phyloP scores from a whole-genome alignment of 352 stramenopile genomes.

The Phytophthora palmivora region DNA sequence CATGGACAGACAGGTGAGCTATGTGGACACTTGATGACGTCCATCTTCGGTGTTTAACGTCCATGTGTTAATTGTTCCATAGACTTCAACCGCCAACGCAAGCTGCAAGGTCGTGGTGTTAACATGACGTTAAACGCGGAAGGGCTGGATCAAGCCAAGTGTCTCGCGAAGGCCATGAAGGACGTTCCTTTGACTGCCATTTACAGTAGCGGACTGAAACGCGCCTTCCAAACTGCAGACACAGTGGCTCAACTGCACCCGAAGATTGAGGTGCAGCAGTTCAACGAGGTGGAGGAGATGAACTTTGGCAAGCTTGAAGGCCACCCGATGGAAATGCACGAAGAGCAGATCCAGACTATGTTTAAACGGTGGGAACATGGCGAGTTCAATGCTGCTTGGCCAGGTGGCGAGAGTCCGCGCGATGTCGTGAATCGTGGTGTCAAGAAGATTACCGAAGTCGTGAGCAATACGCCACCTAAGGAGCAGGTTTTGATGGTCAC shows the following conservation, averaged over 20 bases:
- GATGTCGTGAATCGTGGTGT: constrained; percentile 76
- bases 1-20: constrained; percentile 71
- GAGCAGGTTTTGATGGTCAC: constrained; percentile 83
- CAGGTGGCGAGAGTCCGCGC: constrained; percentile 68
- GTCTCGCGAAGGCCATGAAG: constrained; percentile 68
- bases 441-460: constrained; percentile 64
- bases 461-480: constrained; percentile 40
- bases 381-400: constrained; percentile 60
- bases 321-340: constrained; percentile 55
- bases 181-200: constrained; percentile 71
- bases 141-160: constrained; percentile 62
- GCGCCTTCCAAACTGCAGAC: constrained; percentile 59
- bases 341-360: constrained; percentile 66
- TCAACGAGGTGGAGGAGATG: constrained; percentile 84
- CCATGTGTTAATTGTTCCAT: constrained; percentile 6
- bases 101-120: constrained; percentile 82
- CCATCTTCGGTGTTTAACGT: not conserved
- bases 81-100: constrained; percentile 77
- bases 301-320: constrained; percentile 83
- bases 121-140: constrained; percentile 75
- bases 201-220: constrained; percentile 71
- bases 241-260: constrained; percentile 62
- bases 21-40: not conserved
- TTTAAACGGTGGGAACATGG: constrained; percentile 69
- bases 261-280: constrained; percentile 62